These are phyloP conservation scores for Chrysosporium queenslandicum DNA, from an alignment of 2,329 filamentous ascomycete species.

Conservation along the genomic window DNA sequence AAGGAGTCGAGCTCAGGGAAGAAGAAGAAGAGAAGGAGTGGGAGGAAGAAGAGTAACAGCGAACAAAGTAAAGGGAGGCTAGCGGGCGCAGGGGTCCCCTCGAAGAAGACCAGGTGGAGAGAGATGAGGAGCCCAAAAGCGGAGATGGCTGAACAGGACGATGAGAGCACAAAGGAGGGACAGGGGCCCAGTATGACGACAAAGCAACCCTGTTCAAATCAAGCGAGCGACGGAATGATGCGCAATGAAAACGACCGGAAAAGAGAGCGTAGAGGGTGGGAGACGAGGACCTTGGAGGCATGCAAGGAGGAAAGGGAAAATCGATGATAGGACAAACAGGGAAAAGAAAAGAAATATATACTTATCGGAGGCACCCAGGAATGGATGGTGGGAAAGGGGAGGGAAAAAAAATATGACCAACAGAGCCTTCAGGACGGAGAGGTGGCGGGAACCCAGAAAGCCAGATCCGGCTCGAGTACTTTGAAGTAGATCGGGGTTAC, in stretches of 20 bases:
- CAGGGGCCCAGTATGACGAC: slow-evolving; percentile 2
- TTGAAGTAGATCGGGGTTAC: slow-evolving; percentile 7
- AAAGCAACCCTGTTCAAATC: slow-evolving; percentile 3
- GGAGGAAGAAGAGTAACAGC: background rate
- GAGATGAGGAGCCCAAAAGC: background rate
- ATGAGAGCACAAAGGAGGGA: background rate
- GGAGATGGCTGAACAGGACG: background rate
- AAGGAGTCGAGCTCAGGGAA: background rate
- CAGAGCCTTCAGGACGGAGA: background rate
- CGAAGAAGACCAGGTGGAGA: background rate
- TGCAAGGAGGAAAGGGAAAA: slow-evolving; percentile 13
- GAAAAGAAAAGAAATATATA: background rate
- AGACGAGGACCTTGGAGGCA: slow-evolving; percentile 17
- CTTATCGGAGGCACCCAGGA: background rate
- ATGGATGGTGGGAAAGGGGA: no score
- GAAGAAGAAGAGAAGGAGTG: background rate
- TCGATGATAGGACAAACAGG: background rate
- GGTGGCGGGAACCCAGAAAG: slow-evolving; percentile 1
- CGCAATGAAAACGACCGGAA: background rate
- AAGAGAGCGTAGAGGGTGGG: slow-evolving; percentile 5
- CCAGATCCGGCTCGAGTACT: background rate
- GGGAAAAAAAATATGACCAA: background rate
- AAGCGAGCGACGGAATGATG: background rate
- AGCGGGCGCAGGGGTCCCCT: background rate
- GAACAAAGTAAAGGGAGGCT: no score